Base-by-base conservation (phyloP, 1,139 yeast species). In the Lodderomyces pseudojiufengensis region DNA sequence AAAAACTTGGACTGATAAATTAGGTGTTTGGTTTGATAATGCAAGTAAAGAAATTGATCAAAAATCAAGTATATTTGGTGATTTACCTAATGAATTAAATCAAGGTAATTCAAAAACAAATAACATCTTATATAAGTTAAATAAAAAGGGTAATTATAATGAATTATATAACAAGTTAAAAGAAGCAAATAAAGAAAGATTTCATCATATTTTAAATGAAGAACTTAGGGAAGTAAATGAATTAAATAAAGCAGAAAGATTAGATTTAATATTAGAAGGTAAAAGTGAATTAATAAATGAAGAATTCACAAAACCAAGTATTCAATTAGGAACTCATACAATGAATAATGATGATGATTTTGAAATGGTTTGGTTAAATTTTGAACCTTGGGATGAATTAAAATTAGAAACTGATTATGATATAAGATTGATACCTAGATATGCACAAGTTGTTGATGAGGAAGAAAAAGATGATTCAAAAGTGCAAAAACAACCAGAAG, bases 301-400 rank as follows among this genome's bases (percentile, higher is more conserved):
- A 11, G 41, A 48, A 10, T 63, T 56, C 39, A 35, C 49, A 20
- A 70, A 69, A 43, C 69, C 73, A 3, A 61, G 56, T 30, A 62
- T 70, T 33, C 63, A 57, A 32, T 49, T 70, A 32, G 73, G 74
- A 7, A 57, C 53, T 36, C 64, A 65, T 43, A 42, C 46, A 15
- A 48, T 70, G 35, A 66, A 64, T 5, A 44, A 61, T 9, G 74
- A 68, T 36, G 71, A 63, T 16, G 72, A 68, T 12, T 65, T 70
- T 35, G 72, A 70, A 22, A 51, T 56, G 54, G 70, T 64, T n/a
- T 70, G 76, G 76, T 46, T 57, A 24, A 65, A 62, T 40, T 68
- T 70, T 41, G 76, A 73, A 39, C 80, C 80, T 0, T 75, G 80
- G 80, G 69, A 61, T 13, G 73, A 68, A 40, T 54, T 75, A 40